Evolutionary conservation across 805 yeast species (phyloP), one percentile per base, ranked within the genome.

Genomic region (Candida koratica): DNA sequence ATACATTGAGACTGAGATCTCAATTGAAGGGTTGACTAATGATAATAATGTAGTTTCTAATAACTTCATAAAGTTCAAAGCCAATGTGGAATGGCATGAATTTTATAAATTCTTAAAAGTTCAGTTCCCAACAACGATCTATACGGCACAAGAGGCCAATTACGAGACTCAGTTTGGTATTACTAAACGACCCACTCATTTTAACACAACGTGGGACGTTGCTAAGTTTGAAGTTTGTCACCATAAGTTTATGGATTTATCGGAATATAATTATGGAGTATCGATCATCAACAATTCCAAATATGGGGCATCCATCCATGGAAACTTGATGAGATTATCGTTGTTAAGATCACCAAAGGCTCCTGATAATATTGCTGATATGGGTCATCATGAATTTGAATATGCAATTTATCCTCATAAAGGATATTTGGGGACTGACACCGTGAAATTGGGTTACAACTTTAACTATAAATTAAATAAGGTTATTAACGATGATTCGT

Each of bases 201-300:
- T 70, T 64, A 93, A 90, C 56, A 90, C 98, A 0, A 68, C 86
- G 1, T 90, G 97, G 97, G 98, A 90, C 52, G 82, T 83, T 22
- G 97, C 97, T 39, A 89, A 88, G 57, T 90, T 90, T 58, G 98
- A 90, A 61, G 96, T 88, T 8, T 85, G 96, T 52, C 87, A 84
- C 52, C 98, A 93, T 59, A 85, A 85, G 53, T 90, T 86, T 62
- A 90, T 94, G 48, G 98, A 90, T 56, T 79, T 84, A 49, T 83
- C 95, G 17, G 97, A 87, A 52, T 76, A 68, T 57, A 76, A 74
- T 43, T 89, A 86, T 52, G 98, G 98, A 53, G 95, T 88, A 9
- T 72, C 94, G 0, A 62, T 90, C 12, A 55, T 90, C 51, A 90
- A 89, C 56, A 81, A 87, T 60, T 74, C 80, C 53, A 90, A 90